Evolutionary conservation across 306 rosid species (phyloP).

Genomic region (Adenanthera pavonina): DNA sequence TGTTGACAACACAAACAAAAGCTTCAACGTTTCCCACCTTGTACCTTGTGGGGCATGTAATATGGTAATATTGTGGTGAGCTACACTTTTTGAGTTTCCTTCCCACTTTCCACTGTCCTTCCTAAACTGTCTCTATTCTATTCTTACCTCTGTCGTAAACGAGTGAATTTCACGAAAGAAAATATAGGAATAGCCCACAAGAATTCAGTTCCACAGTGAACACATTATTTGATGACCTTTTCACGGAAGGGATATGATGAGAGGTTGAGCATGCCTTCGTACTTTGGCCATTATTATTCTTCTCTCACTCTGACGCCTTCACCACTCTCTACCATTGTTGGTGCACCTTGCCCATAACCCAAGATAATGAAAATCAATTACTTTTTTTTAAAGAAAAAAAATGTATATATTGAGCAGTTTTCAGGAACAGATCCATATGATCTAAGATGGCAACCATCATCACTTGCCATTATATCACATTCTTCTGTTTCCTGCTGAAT

Average conservation of each 20-base stretch:
- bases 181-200: no score
- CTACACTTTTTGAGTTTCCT: no score
- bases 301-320: not conserved
- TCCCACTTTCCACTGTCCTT: no score
- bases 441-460: slow-evolving; percentile 37
- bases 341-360: slow-evolving; percentile 23
- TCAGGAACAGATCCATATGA: not conserved
- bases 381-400: not conserved
- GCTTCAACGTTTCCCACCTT: not conserved
- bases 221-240: not conserved
- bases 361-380: not conserved
- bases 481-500: not conserved
- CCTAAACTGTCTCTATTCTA: no score
- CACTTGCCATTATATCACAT: slow-evolving; percentile 19
- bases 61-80: no score
- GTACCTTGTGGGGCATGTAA: slow-evolving; percentile 17
- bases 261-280: slow-evolving; percentile 39
- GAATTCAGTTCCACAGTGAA: not conserved
- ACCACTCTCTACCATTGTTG: not conserved
- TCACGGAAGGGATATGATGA: not conserved
- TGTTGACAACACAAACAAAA: not conserved
- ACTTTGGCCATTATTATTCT: slow-evolving; percentile 22
- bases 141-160: no score
- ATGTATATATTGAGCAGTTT: not conserved
- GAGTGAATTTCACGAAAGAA: no score